Conservation (phyloP, 192 early-diverging fungal species). For the Backusella morwellensis region DNA sequence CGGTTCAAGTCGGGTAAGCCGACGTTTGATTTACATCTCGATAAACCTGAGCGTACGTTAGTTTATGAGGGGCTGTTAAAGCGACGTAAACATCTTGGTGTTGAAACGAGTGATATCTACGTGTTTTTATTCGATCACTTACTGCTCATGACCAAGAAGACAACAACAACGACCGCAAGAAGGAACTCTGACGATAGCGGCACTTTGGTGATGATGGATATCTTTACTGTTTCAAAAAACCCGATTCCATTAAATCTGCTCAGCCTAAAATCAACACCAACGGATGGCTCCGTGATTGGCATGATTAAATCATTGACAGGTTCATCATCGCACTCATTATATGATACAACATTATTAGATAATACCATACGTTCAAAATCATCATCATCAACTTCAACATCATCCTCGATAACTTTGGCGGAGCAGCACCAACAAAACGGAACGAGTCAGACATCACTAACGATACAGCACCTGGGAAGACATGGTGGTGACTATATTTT, state of each 20-base stretch:
- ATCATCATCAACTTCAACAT: background rate
- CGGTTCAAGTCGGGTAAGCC: background rate
- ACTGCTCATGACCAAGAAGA: slow-evolving; percentile 71
- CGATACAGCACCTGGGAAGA: slow-evolving; percentile 69
- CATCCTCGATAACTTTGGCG: slow-evolving; percentile 11
- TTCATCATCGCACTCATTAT: background rate
- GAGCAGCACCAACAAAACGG: slow-evolving; percentile 18
- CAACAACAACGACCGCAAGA: slow-evolving; percentile 16
- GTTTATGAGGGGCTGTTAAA: slow-evolving; percentile 79
- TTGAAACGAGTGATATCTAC: slow-evolving; percentile 63
- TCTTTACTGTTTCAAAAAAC: slow-evolving; percentile 57
- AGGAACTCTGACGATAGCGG: background rate
- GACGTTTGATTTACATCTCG: slow-evolving; percentile 53
- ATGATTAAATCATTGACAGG: background rate
- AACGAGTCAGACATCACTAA: slow-evolving; percentile 53
- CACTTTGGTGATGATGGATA: slow-evolving; percentile 13
- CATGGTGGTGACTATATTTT: slow-evolving; percentile 65
- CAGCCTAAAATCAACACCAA: background rate
- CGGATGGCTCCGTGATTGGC: background rate
- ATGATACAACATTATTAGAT: background rate
- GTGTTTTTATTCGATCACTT: slow-evolving; percentile 91
- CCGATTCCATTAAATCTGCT: slow-evolving; percentile 83
- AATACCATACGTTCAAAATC: background rate
- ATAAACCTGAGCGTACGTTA: slow-evolving; percentile 63
- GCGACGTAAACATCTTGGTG: slow-evolving; percentile 13